Conservation (phyloP, 1,139 yeast genomes). For the Yamadazyma buinensis region DNA sequence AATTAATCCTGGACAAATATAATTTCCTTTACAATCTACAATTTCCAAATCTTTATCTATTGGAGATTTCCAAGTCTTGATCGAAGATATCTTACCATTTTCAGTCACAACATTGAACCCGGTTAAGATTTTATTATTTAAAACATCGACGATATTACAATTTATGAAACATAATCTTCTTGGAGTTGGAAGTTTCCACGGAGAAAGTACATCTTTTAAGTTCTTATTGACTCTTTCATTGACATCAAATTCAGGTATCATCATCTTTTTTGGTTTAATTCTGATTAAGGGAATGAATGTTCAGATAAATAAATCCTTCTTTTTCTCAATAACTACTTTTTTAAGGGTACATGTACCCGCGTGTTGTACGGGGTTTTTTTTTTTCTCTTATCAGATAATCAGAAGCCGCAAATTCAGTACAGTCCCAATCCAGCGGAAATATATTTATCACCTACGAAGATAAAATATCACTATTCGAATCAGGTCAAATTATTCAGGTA, state of each 20-base stretch:
- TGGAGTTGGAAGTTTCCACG: slow-evolving; percentile 18
- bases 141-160: slow-evolving; percentile 15
- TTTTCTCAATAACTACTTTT: too few species aligned
- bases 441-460: too few species aligned
- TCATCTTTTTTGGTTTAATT: slow-evolving; percentile 1
- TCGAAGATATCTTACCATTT: slow-evolving; percentile 12
- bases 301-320: too few species aligned
- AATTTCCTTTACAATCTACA: slow-evolving; percentile 18
- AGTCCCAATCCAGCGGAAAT: too few species aligned
- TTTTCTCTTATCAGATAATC: too few species aligned
- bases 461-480: too few species aligned
- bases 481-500: too few species aligned
- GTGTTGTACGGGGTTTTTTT: not conserved
- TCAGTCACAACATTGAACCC: slow-evolving; percentile 13
- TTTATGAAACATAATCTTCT: slow-evolving; percentile 14
- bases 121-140: slow-evolving; percentile 9
- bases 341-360: slow-evolving; percentile 7
- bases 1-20: slow-evolving; percentile 19
- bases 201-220: slow-evolving; percentile 12
- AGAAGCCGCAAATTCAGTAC: too few species aligned
- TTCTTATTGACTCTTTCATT: slow-evolving; percentile 19
- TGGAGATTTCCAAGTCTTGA: not conserved
- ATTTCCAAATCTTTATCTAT: slow-evolving; percentile 4
- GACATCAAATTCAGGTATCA: slow-evolving; percentile 17
- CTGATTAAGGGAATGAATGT: too few species aligned